A percentile compares a stretch with the other conserved stretches of the same genome.
Conservation (phyloP, 1,284 basidiomycete species). For the Ustilago loliicola region DNA sequence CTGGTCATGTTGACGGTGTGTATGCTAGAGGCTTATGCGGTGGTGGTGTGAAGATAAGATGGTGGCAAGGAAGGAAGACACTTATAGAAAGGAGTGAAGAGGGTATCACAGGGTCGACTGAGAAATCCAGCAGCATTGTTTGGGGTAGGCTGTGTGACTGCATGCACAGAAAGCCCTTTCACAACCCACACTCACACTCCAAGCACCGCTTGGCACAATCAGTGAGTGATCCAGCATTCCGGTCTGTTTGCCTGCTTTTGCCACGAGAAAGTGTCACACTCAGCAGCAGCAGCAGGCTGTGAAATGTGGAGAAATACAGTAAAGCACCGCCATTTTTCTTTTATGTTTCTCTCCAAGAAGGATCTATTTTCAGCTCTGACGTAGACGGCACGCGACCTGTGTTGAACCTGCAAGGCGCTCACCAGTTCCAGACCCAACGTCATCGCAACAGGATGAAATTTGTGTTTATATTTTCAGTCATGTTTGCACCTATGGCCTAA, state of each 20-base stretch:
- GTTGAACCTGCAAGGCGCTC: too few relatives aligned
- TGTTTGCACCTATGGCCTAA: neutral
- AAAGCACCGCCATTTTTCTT: neutral
- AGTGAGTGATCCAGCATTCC: neutral
- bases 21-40: neutral
- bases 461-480: neutral
- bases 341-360: neutral
- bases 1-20: conserved; percentile 39
- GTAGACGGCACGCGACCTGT: conserved; percentile 5
- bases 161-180: neutral
- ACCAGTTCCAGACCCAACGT: neutral
- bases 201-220: neutral
- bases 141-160: neutral
- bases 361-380: conserved; percentile 15
- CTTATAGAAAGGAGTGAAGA: conserved; percentile 1
- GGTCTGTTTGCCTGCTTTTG: too few relatives aligned
- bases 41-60: neutral
- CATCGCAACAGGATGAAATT: neutral
- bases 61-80: neutral
- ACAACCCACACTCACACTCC: neutral
- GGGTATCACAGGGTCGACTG: neutral
- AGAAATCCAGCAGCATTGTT: neutral
- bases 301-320: neutral
- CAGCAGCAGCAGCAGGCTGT: neutral
- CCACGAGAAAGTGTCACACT: neutral